Percentiles rank a stretch among this genome's conserved stretches.
Conservation (phyloP, 1,284 basidiomycete species). For the Cystobasidiaceae sp. region DNA sequence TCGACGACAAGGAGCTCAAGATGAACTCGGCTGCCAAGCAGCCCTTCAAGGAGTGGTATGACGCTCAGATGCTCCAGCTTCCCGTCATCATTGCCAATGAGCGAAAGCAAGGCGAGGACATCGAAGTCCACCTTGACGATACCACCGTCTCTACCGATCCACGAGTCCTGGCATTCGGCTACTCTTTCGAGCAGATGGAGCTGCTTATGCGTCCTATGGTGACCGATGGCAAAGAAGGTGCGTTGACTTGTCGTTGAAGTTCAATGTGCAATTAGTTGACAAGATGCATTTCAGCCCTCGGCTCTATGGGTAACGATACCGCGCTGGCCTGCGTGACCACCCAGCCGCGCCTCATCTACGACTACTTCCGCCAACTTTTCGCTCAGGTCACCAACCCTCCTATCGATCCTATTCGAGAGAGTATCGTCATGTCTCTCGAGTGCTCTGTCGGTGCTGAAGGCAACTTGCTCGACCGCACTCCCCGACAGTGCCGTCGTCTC, state of each 20-base stretch:
- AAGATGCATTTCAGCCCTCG: too few relatives aligned
- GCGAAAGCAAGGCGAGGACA: constrained; percentile 59
- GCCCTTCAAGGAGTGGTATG: constrained; percentile 90
- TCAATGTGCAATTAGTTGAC: too few relatives aligned
- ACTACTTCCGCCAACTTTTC: constrained; percentile 95
- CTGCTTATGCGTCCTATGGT: constrained; percentile 92
- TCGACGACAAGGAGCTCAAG: constrained; percentile 93
- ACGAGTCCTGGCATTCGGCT: constrained; percentile 86
- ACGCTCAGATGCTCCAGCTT: constrained; percentile 73
- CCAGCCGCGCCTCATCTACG: constrained; percentile 81
- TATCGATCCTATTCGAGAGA: constrained; percentile 91
- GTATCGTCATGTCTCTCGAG: constrained; percentile 93
- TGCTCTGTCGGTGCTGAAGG: constrained; percentile 81
- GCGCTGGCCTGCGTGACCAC: constrained; percentile 89
- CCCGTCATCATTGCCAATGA: constrained; percentile 70
- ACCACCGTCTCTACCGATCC: constrained; percentile 75
- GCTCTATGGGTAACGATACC: constrained; percentile 95
- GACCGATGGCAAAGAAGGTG: constrained; percentile 72
- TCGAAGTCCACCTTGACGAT: constrained; percentile 60
- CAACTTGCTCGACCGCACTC: constrained; percentile 86
- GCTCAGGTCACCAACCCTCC: constrained; percentile 96
- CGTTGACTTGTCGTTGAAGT: too few relatives aligned
- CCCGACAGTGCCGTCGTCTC: constrained; percentile 84
- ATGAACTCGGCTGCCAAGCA: constrained; percentile 75
- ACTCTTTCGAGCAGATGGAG: constrained; percentile 87